Evolutionary conservation across 164 flowering plant genomes (phyloP), one percentile per base, ranked within the genome.

Genomic region (Magnolia kwangsiensis): DNA sequence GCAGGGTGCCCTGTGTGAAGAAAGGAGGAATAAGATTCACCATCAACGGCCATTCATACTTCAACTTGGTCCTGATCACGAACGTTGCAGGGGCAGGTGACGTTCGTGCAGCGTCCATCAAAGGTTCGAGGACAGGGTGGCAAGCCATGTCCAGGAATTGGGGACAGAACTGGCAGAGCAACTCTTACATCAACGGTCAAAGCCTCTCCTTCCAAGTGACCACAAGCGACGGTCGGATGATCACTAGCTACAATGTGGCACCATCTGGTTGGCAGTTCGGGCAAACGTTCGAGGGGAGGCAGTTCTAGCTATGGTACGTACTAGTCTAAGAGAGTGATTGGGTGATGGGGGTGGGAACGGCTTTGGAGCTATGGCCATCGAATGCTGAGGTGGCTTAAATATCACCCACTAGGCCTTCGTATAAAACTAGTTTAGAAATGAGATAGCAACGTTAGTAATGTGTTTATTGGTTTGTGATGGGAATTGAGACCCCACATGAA

Each of bases 131-230:
- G 29, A 82, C 83, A 7, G 84, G 87, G 2, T 88, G 89, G 87
- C 81, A 80, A 64, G 49, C 82, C 13, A 86, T 88, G 90, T 79
- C 86, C 18, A 78, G 91, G 72, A 88, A 88, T 68, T 88, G 91
- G 89, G 89, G 90, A 13, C 88, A 85, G 27, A 88, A 88, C 67
- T 86, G 87, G 87, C 85, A 86, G 80, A 81, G 84, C 79, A 82
- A 81, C 74, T 76, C 85, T 2, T 71, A 78, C 77, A 79, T 85
- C 16, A 76, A 85, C 45, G 88, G 88, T 49, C 88, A 86, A 64
- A 51, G 80, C 69, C 85, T 88, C 75, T 88, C 90, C 21, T 87
- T 88, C 83, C 80, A 79, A 50, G 86, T 88, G 51, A 84, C 83
- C 63, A 79, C 87, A 16, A 84, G 89, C 66, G 88, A 88, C 63